Conservation (phyloP, 257 asterid species). For the Scutellaria galericulata region DNA sequence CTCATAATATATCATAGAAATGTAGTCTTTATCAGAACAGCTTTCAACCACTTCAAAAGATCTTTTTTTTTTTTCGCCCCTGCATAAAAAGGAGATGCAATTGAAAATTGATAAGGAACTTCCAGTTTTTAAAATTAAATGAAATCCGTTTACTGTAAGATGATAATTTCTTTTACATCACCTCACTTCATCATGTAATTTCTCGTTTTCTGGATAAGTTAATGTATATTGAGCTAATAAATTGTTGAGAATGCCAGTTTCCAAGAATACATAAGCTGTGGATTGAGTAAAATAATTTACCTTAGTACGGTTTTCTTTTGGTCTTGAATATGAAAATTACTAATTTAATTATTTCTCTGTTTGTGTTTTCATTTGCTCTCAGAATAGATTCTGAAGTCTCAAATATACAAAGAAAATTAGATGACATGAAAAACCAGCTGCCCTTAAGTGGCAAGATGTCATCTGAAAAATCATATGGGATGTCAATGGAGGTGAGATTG, state of each 20-base stretch:
- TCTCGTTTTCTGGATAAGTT: constrained; percentile 8
- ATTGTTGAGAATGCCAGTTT: constrained; percentile 7
- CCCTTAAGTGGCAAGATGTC: constrained; percentile 46
- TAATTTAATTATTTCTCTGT: constrained; percentile 47
- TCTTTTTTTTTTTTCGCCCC: no score
- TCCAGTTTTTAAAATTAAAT: not conserved
- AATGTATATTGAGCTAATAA: constrained; percentile 19
- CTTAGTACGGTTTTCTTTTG: not conserved
- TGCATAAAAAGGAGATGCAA: not conserved
- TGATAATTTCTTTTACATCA: not conserved
- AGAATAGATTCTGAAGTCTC: constrained; percentile 97
- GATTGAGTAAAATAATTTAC: constrained; percentile 15
- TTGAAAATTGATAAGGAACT: constrained; percentile 1
- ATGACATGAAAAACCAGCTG: constrained; percentile 55
- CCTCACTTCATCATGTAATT: constrained; percentile 14
- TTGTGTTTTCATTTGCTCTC: constrained; percentile 68
- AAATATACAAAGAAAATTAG: constrained; percentile 64
- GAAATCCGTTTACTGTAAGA: constrained; percentile 7
- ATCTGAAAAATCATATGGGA: constrained; percentile 46
- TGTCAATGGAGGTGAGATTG: constrained; percentile 69
- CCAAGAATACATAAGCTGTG: constrained; percentile 21
- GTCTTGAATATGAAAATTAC: constrained; percentile 37
- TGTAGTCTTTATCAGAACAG: not conserved
- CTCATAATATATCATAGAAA: not conserved
- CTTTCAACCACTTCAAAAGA: not conserved